These are phyloP conservation scores for Mycosphaerella sp. DNA, from an alignment of 2,329 filamentous ascomycete species.

Conservation along the genomic window DNA sequence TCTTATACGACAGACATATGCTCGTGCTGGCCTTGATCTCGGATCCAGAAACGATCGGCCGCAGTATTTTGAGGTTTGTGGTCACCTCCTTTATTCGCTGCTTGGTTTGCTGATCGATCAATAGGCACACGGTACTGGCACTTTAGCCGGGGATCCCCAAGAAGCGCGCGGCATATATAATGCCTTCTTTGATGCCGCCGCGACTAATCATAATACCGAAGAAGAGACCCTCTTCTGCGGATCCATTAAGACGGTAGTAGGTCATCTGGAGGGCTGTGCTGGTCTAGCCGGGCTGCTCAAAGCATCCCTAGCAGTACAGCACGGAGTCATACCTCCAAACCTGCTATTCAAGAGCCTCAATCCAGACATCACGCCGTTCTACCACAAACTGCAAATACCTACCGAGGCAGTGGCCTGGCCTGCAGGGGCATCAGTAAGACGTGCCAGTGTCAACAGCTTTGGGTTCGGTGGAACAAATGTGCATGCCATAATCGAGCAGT, in stretches of 20 bases:
- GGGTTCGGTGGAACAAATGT: conserved; percentile 26
- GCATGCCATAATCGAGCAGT: conserved; percentile 24
- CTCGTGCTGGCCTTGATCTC: conserved; percentile 24
- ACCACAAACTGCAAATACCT: conserved; percentile 18
- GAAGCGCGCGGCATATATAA: conserved; percentile 25
- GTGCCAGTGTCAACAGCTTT: conserved; percentile 24
- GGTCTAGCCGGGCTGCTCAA: conserved; percentile 28
- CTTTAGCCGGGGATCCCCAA: conserved; percentile 27
- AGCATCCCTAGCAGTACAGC: conserved; percentile 25
- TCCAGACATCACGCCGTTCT: conserved; percentile 28
- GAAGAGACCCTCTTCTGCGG: conserved; percentile 19
- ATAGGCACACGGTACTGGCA: conserved; percentile 33
- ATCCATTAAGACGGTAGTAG: conserved; percentile 27
- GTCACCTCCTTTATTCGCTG: background rate
- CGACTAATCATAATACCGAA: background rate
- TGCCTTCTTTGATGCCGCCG: conserved; percentile 12
- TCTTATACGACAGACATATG: conserved; percentile 37
- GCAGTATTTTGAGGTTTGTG: conserved; percentile 18
- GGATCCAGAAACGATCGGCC: conserved; percentile 10
- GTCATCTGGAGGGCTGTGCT: conserved; percentile 23
- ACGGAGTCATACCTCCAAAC: conserved; percentile 26
- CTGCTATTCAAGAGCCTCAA: conserved; percentile 25
- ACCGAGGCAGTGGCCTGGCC: conserved; percentile 30
- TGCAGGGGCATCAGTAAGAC: conserved; percentile 8
- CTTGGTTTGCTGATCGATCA: background rate